phyloP scores from a whole-genome alignment of 148 eudicot species.

The Pouteria glomerata region DNA sequence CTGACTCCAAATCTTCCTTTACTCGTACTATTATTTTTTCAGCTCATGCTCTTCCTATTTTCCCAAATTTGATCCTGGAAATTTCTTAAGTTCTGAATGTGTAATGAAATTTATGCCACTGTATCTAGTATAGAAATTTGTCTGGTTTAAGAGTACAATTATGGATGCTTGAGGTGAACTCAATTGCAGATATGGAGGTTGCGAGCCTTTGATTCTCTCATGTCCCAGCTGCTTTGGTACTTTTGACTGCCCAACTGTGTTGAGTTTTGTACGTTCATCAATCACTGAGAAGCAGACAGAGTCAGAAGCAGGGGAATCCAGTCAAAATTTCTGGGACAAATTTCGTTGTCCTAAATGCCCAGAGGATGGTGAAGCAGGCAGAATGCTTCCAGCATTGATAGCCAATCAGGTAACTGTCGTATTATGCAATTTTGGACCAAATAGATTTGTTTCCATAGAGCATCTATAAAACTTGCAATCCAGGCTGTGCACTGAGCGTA shows the following conservation, averaged over 20 bases:
- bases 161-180: background rate
- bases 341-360: slow-evolving; percentile 83
- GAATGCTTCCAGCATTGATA: slow-evolving; percentile 58
- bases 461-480: background rate
- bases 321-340: slow-evolving; percentile 50
- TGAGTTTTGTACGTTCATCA: slow-evolving; percentile 53
- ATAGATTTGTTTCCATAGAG: background rate
- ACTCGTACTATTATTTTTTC: background rate
- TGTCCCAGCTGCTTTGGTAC: slow-evolving; percentile 81
- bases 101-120: background rate
- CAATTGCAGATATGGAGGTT: slow-evolving; percentile 74
- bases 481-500: too few species aligned
- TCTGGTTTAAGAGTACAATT: background rate
- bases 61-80: background rate
- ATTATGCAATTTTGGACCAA: background rate
- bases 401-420: slow-evolving; percentile 77
- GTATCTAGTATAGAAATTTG: background rate
- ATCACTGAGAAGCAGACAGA: slow-evolving; percentile 35
- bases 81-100: background rate
- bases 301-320: slow-evolving; percentile 32
- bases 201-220: slow-evolving; percentile 67
- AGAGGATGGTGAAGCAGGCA: slow-evolving; percentile 60
- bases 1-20: background rate
- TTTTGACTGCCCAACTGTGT: slow-evolving; percentile 69
- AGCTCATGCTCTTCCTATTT: too few species aligned